Base-by-base conservation (phyloP, 345 rosid species). In the Heritiera littoralis region DNA sequence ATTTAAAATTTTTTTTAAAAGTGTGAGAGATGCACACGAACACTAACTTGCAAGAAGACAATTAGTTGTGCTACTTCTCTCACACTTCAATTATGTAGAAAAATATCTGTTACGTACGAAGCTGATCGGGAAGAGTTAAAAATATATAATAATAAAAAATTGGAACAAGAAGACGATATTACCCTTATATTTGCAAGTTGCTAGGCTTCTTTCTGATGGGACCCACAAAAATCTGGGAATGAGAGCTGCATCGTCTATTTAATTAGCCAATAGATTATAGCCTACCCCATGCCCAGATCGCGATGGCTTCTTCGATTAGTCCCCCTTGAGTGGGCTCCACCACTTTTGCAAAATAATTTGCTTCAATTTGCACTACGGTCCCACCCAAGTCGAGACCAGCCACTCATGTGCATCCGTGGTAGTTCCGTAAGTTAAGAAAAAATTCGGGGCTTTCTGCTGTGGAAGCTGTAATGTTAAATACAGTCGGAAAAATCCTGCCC, bases 321-420 rank as follows among this genome's bases (percentile, higher is more conserved):
- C 1, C 38, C 38, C 38, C 38, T 3, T 35, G 38, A 1, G 3
- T 66, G 89, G 87, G 89, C 84, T 82, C 86, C 84, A 75, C 81
- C 70, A 51, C 15, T 23, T 15, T 35, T 3, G 45, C 9, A 28
- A 18, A n/a, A 51, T 45, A 64, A 11, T 1, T 11, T n/a, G 23
- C 73, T 41, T 18, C 75, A 10, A 32, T 40, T 79, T 63, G 74
- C 63, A 61, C n/a, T 18, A 2, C 46, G 72, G 81, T 32, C 66
- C 83, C 77, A 46, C 70, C 9, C 0, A n/a, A 43, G 79, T 46
- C 3, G 7, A 48, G 51, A 15, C 17, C 58, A 49, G 75, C 82
- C 85, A 56, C 71, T 61, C 28, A 41, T 14, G 52, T 1, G 5
- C 9, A 1, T 0, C 0, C 13, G 63, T 82, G 81, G 84, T 66